phyloP scores from a whole-genome alignment of 2,329 filamentous ascomycete species.

The Exserohilum rostratum region DNA sequence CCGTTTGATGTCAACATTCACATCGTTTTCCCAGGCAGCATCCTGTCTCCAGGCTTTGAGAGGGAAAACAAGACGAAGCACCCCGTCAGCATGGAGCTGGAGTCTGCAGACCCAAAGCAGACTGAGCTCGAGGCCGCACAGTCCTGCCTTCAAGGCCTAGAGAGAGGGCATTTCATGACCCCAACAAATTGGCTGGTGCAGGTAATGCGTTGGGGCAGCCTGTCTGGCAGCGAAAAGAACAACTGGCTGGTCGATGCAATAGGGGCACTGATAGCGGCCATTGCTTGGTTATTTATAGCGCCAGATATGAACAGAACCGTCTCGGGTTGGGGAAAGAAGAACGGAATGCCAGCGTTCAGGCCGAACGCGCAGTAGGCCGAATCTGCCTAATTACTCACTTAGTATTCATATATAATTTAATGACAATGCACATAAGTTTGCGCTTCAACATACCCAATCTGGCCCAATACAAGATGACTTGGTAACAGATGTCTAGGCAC shows the following conservation, averaged over 20 bases:
- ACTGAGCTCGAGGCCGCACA: conserved; percentile 78
- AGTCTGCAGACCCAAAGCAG: conserved; percentile 81
- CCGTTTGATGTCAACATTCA: conserved; percentile 77
- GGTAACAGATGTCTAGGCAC: too few species aligned
- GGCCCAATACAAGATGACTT: too few species aligned
- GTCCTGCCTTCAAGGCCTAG: conserved; percentile 72
- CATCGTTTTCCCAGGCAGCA: conserved; percentile 82
- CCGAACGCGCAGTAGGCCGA: conserved; percentile 31
- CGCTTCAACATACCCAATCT: too few species aligned
- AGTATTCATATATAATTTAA: not conserved
- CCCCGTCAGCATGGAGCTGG: conserved; percentile 75
- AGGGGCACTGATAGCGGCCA: conserved; percentile 58
- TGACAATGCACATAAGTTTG: not conserved
- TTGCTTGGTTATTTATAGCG: conserved; percentile 63
- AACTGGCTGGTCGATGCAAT: conserved; percentile 61
- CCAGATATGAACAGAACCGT: conserved; percentile 64
- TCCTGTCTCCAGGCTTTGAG: conserved; percentile 75
- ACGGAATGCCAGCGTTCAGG: conserved; percentile 51
- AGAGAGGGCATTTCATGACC: conserved; percentile 79
- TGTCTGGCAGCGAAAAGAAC: conserved; percentile 61
- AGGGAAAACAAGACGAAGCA: conserved; percentile 82
- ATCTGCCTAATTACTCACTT: not conserved
- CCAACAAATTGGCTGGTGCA: conserved; percentile 75
- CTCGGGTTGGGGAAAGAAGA: conserved; percentile 62
- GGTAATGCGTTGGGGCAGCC: conserved; percentile 68